phyloP scores from a whole-genome alignment of 768 basidiomycete genomes.

The Amanita thiersii region DNA sequence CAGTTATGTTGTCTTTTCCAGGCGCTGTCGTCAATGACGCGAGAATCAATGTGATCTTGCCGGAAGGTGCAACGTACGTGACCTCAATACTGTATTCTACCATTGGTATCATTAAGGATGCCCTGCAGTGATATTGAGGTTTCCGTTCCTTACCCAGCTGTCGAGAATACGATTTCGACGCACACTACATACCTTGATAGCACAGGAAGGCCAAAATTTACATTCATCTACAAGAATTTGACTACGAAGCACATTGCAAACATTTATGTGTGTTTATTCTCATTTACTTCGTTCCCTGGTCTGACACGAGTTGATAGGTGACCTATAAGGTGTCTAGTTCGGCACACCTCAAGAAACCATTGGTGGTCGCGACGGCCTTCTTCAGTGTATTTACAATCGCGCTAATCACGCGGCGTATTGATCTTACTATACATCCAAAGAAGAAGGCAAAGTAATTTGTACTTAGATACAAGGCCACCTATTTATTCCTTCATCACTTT shows the following conservation, averaged over 20 bases:
- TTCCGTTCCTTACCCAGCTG: slow-evolving; percentile 68
- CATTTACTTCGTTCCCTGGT: slow-evolving; percentile 3
- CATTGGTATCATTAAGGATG: neutral
- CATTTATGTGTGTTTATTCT: slow-evolving; percentile 63
- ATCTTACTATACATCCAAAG: slow-evolving; percentile 39
- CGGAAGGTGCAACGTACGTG: slow-evolving; percentile 92
- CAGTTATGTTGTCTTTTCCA: slow-evolving; percentile 76
- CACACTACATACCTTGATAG: slow-evolving; percentile 91
- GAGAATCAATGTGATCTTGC: slow-evolving; percentile 73
- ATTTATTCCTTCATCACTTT: too few species aligned
- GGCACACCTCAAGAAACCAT: slow-evolving; percentile 83
- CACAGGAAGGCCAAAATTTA: slow-evolving; percentile 73
- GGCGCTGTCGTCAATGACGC: slow-evolving; percentile 78
- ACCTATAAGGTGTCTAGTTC: slow-evolving; percentile 76
- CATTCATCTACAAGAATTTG: slow-evolving; percentile 62
- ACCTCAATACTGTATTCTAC: neutral
- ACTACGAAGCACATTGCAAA: slow-evolving; percentile 73
- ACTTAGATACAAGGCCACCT: slow-evolving; percentile 12
- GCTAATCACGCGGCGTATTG: slow-evolving; percentile 34
- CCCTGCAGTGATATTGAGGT: slow-evolving; percentile 65
- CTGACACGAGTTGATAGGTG: slow-evolving; percentile 41
- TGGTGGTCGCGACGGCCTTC: slow-evolving; percentile 68
- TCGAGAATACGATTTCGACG: slow-evolving; percentile 49
- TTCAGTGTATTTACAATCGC: slow-evolving; percentile 53
- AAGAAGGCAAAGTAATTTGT: slow-evolving; percentile 25